Conservation (phyloP, 179 eudicot species). For the Patellifolia procumbens region DNA sequence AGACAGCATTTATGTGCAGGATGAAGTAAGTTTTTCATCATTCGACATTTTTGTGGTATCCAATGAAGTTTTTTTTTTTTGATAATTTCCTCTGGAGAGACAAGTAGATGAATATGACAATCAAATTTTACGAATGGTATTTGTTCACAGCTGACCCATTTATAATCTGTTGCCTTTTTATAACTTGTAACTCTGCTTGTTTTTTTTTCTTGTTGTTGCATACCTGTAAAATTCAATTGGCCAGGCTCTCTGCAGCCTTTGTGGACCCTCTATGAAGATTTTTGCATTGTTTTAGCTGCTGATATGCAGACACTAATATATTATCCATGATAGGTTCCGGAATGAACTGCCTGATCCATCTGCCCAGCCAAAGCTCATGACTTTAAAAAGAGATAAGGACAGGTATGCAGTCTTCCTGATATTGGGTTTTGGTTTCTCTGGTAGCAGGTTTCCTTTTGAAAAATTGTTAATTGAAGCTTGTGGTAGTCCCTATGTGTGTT, state of each 20-base stretch:
- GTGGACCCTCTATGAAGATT: background rate
- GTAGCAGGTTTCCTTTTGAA: background rate
- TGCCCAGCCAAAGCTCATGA: conserved; percentile 81
- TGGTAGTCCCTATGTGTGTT: background rate
- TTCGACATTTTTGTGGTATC: conserved; percentile 22
- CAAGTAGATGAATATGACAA: background rate
- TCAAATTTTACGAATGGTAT: background rate
- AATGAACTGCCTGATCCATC: conserved; percentile 95
- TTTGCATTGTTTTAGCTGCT: conserved; percentile 6
- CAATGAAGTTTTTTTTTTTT: background rate
- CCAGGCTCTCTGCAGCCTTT: background rate
- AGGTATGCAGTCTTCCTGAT: conserved; percentile 46
- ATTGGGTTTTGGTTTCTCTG: background rate
- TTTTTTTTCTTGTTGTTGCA: no score
- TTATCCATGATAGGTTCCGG: conserved; percentile 57
- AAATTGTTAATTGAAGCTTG: background rate
- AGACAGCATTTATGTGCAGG: conserved; percentile 92
- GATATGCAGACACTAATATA: conserved; percentile 3
- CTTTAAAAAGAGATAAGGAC: conserved; percentile 70
- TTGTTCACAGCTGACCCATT: background rate
- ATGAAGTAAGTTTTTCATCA: conserved; percentile 71
- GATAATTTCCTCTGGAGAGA: background rate
- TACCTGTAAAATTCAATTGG: background rate
- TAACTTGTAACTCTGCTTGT: background rate
- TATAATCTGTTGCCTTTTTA: background rate